Evolutionary conservation across 306 rosid species (phyloP).

Genomic region (Hylodesmum podocarpum): DNA sequence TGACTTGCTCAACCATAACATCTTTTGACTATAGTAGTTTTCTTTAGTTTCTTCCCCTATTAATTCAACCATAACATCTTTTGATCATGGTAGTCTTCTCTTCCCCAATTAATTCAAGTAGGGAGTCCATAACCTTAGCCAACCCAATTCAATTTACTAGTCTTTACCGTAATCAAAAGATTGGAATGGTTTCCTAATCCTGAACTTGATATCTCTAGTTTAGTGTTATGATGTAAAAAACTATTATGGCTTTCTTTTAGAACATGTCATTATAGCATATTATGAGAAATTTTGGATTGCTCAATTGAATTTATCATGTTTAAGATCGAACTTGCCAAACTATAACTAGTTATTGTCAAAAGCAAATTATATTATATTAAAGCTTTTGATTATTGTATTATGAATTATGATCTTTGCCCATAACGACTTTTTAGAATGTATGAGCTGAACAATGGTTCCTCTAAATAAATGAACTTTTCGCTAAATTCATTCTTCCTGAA

Average conservation of each 20-base stretch:
- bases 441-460: not conserved
- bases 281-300: not conserved
- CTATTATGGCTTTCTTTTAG: not conserved
- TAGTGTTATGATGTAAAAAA: not conserved
- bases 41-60: not conserved
- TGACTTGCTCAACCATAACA: constrained; percentile 1
- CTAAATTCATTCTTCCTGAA: not conserved
- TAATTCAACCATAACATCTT: constrained; percentile 1
- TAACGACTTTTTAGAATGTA: not conserved
- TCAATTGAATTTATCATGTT: not conserved
- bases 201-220: not conserved
- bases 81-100: not conserved
- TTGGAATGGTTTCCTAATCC: not conserved
- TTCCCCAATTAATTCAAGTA: not conserved
- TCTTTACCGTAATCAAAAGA: not conserved
- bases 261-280: not conserved
- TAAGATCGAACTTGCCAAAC: not conserved
- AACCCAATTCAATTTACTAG: not conserved
- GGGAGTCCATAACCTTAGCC: not conserved
- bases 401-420: not conserved
- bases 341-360: not conserved
- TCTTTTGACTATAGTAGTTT: not conserved
- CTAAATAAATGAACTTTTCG: not conserved
- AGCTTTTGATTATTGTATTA: not conserved
- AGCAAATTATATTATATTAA: not conserved